Evolutionary conservation across 768 basidiomycete genomes (phyloP), one percentile per base, ranked within the genome.

Genomic region (Tricholoma sp.): DNA sequence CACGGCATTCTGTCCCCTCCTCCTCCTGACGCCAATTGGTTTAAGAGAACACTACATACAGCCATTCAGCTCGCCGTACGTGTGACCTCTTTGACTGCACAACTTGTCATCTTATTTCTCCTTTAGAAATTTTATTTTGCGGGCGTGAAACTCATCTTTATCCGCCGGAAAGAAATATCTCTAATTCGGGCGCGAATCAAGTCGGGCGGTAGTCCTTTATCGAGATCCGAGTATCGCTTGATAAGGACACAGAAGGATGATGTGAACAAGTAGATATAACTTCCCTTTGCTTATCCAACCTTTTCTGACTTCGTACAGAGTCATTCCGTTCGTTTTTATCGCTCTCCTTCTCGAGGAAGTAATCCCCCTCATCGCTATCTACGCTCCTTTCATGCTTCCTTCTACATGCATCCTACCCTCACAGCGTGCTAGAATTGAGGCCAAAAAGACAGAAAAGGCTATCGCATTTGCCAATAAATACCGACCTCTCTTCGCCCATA

Each of bases 361-460:
- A 33, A 81, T 94, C 54, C 92, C 92, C 12, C 77, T 94, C 59
- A 81, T 93, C 59, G 90, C 90, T 28, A 81, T 94, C 58, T 94
- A 90, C 64, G 85, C 82, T n/a, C 92, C 92, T 1, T 82, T 80
- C 65, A 79, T 91, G 74, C 82, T 94, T 28, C 92, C 92, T 0
- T 93, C 91, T 2, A 94, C 92, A 0, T 93, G 91, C 65, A 78
- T 94, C 54, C 80, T 94, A 5, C 89, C 92, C 1, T 85, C 88
- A 11, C 92, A 94, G 72, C 83, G 79, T 36, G 76, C 65, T 67
- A 86, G 74, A 72, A 93, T 73, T 76, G 87, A 72, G 65, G 76
- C 67, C 59, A 77, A 68, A 76, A 83, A 72, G 68, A 77, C 64
- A 61, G 78, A 70, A 65, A 81, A 84, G 63, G 75, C 81, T 12